A percentile compares a stretch with the other conserved stretches of the same genome.
Evolutionary conservation across 2,329 filamentous ascomycete species (phyloP).

Genomic region (Lizonia empirigonia): DNA sequence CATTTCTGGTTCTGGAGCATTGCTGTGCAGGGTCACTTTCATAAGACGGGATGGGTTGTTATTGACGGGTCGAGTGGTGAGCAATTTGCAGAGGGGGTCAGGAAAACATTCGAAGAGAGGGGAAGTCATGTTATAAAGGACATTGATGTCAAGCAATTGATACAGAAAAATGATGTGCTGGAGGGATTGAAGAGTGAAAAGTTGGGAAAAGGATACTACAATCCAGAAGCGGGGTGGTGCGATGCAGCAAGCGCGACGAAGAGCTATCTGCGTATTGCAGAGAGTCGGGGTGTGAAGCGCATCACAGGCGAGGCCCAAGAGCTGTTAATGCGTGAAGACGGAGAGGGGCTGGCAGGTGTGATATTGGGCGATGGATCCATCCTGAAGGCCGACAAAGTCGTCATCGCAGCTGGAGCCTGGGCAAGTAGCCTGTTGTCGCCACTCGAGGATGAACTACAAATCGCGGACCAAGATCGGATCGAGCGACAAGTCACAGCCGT

Average conservation of each 20-base stretch:
- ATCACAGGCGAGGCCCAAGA: conserved; percentile 52
- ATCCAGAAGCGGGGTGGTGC: conserved; percentile 60
- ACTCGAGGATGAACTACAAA: conserved; percentile 51
- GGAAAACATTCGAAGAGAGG: conserved; percentile 58
- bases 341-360: conserved; percentile 51
- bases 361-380: conserved; percentile 53
- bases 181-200: conserved; percentile 35
- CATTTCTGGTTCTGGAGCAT: conserved; percentile 50
- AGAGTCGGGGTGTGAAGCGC: conserved; percentile 54
- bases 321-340: conserved; percentile 51
- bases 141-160: conserved; percentile 45
- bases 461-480: conserved; percentile 54
- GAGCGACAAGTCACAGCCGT: conserved; percentile 63
- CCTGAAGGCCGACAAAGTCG: conserved; percentile 58
- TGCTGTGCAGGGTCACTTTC: conserved; percentile 51
- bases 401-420: conserved; percentile 63
- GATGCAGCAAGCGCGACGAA: conserved; percentile 56
- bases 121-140: conserved; percentile 49
- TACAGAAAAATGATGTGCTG: conserved; percentile 48
- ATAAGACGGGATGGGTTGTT: conserved; percentile 65
- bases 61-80: conserved; percentile 56
- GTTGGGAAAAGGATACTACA: conserved; percentile 53
- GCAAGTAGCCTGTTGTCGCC: conserved; percentile 61
- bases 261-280: conserved; percentile 52
- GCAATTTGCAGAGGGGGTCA: conserved; percentile 58